Conservation (phyloP, 1,139 yeast species). For the Pichiaceae sp. region DNA sequence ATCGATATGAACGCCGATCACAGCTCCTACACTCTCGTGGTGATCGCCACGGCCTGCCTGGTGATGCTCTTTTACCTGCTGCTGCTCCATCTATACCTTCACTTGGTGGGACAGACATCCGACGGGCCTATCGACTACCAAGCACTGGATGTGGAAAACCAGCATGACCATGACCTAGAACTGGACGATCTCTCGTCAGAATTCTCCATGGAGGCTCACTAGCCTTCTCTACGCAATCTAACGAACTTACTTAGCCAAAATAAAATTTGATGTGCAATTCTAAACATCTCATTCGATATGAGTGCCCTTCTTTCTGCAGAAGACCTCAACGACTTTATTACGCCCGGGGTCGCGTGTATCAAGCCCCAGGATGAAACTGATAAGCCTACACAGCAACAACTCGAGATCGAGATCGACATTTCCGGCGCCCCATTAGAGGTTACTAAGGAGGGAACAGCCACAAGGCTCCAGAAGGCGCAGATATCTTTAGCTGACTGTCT, state of each 20-base stretch:
- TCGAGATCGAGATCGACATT: constrained; percentile 59
- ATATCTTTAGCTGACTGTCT: constrained; percentile 87
- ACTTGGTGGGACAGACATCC: too few species aligned
- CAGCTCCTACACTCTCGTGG: constrained; percentile 70
- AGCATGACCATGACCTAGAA: constrained; percentile 12
- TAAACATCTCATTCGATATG: constrained; percentile 33
- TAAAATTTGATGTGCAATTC: neutral
- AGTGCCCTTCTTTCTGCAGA: constrained; percentile 82
- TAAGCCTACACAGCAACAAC: constrained; percentile 1
- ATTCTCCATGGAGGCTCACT: neutral
- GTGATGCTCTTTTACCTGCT: constrained; percentile 58
- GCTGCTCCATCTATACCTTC: constrained; percentile 48
- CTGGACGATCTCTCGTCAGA: constrained; percentile 13
- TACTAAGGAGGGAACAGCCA: constrained; percentile 43
- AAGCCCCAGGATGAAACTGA: constrained; percentile 60
- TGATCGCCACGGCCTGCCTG: constrained; percentile 66
- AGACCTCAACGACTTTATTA: constrained; percentile 87
- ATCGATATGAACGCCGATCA: constrained; percentile 75
- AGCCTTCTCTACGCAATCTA: too few species aligned
- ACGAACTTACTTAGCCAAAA: too few species aligned
- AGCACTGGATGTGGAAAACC: too few species aligned
- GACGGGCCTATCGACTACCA: too few species aligned
- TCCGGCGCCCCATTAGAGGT: constrained; percentile 68
- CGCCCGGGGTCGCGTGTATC: constrained; percentile 92
- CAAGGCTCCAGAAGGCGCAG: constrained; percentile 66